These are phyloP conservation scores for Phylloporus sp. DNA, from an alignment of 768 basidiomycete species.

Conservation along the genomic window DNA sequence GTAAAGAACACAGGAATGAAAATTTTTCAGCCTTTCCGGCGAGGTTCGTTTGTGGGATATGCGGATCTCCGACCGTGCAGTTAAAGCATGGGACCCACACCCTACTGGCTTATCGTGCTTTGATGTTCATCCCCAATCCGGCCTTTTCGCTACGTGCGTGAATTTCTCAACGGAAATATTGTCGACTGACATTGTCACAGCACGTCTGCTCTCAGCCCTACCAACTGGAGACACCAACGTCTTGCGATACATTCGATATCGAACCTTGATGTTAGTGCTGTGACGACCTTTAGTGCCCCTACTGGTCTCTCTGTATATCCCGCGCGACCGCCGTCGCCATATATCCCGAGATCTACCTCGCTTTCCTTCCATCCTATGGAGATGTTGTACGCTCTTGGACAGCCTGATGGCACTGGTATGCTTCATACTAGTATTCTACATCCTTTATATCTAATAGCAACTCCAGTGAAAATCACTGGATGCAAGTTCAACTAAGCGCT, in stretches of 20 bases:
- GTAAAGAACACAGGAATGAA: not conserved
- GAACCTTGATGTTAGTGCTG: constrained; percentile 22
- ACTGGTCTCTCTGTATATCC: constrained; percentile 56
- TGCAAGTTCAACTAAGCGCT: constrained; percentile 45
- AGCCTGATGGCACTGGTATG: constrained; percentile 63
- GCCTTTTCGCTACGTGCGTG: constrained; percentile 82
- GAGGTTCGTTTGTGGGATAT: constrained; percentile 91
- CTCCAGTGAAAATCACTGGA: constrained; percentile 53
- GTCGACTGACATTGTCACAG: constrained; percentile 30
- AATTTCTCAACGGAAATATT: not conserved
- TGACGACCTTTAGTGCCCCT: constrained; percentile 44
- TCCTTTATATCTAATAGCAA: constrained; percentile 2
- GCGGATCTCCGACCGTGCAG: constrained; percentile 56
- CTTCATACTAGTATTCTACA: not conserved
- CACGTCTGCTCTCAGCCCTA: constrained; percentile 55
- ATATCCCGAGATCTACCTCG: constrained; percentile 59
- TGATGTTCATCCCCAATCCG: constrained; percentile 79
- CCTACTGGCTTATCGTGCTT: constrained; percentile 76
- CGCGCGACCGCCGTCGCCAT: constrained; percentile 55
- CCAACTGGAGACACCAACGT: constrained; percentile 65
- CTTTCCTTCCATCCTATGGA: constrained; percentile 82
- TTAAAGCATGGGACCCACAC: constrained; percentile 61
- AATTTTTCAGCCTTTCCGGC: constrained; percentile 66
- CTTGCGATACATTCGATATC: constrained; percentile 57
- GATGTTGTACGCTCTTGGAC: constrained; percentile 76